phyloP scores from a whole-genome alignment of 108 stramenopile genomes.

The Schizochytrium sp. region DNA sequence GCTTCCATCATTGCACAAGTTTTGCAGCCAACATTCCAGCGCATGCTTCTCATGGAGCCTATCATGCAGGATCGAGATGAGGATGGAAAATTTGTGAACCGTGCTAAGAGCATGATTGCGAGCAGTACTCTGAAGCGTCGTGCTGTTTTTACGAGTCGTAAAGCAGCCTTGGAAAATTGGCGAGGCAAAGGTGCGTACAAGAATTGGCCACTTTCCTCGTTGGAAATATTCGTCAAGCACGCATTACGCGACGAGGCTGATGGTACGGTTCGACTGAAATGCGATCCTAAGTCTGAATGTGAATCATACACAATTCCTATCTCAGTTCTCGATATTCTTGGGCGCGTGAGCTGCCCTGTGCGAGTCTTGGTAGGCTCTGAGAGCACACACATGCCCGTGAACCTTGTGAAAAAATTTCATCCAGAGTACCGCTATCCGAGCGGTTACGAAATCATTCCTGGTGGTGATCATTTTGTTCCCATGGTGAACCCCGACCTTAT shows the following conservation, averaged over 20 bases:
- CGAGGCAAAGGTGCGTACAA: constrained; percentile 45
- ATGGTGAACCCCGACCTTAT: background rate
- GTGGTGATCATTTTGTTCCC: background rate
- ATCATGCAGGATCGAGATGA: constrained; percentile 21
- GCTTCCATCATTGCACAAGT: background rate
- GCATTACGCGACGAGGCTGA: background rate
- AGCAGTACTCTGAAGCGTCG: background rate
- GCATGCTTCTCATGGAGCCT: constrained; percentile 56
- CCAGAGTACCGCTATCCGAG: background rate
- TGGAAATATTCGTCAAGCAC: background rate
- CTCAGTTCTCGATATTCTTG: background rate
- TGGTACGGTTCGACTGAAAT: constrained; percentile 1
- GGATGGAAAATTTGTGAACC: background rate
- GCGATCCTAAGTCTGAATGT: background rate
- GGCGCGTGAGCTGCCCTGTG: background rate
- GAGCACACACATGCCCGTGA: constrained; percentile 27
- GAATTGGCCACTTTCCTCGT: background rate
- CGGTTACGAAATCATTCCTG: constrained; percentile 5
- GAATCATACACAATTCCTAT: background rate
- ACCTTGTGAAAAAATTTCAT: background rate
- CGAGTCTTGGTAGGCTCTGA: background rate
- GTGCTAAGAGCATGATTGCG: background rate
- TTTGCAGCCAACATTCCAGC: background rate
- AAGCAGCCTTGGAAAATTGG: background rate
- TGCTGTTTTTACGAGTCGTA: background rate